Evolutionary conservation across 371 early-diverging fungal species (phyloP).

Genomic region (Batkoa obscura): DNA sequence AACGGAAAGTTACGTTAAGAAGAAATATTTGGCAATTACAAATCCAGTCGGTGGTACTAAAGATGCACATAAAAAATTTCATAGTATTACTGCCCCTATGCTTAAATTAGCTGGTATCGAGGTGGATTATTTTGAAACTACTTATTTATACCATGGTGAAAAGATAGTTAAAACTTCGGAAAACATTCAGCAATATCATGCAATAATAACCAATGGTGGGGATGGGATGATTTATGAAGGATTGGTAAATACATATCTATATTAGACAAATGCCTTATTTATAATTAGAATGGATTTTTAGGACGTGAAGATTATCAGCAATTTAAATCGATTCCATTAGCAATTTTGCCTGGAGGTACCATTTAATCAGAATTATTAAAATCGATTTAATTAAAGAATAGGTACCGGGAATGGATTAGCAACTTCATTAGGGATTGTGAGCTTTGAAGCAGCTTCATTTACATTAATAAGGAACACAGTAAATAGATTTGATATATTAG

Average conservation of each 20-base stretch:
- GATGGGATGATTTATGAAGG: slow-evolving; percentile 3
- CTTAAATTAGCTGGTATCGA: no score
- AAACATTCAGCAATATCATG: no score
- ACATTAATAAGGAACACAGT: background rate
- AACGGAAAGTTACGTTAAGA: no score
- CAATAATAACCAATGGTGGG: background rate
- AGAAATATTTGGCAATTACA: no score
- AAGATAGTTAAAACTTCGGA: no score
- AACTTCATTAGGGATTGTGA: background rate
- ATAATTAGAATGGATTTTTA: background rate
- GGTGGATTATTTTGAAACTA: no score
- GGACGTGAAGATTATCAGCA: background rate
- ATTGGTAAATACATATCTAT: background rate
- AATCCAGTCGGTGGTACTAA: no score
- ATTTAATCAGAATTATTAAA: background rate
- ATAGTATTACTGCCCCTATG: no score
- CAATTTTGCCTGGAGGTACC: slow-evolving; percentile 1
- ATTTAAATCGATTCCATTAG: background rate
- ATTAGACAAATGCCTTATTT: background rate
- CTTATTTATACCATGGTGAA: no score
- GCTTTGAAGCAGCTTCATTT: background rate
- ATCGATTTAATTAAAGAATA: background rate
- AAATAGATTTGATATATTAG: background rate
- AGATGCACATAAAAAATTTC: no score
- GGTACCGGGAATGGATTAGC: slow-evolving; percentile 2